These are phyloP conservation scores for Epichloe elymi DNA, from an alignment of 2,329 filamentous ascomycete species.

Conservation along the genomic window DNA sequence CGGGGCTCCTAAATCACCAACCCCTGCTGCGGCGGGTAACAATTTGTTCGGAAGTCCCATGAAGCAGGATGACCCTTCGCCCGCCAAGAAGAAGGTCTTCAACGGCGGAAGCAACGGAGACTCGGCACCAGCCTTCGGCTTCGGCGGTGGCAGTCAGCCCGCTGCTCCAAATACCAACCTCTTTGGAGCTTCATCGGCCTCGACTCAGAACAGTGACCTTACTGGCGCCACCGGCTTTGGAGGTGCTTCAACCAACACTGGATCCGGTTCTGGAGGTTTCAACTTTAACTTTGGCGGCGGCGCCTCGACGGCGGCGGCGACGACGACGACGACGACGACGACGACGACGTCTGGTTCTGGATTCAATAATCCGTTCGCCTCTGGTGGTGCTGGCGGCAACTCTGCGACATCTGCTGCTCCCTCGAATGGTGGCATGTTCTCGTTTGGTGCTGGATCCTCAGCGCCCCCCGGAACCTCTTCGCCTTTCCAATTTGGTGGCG, in stretches of 20 bases:
- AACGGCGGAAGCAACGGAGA: constrained; percentile 13
- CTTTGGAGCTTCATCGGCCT: constrained; percentile 19
- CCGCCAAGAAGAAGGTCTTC: constrained; percentile 23
- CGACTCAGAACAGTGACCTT: constrained; percentile 9
- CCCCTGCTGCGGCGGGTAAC: constrained; percentile 12
- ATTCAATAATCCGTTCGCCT: constrained; percentile 29
- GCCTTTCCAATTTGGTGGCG: constrained; percentile 26
- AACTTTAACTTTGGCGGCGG: constrained; percentile 18
- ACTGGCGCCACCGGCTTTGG: constrained; percentile 26
- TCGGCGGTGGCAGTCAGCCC: constrained; percentile 12
- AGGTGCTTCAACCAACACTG: constrained; percentile 15
- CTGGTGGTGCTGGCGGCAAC: constrained; percentile 14
- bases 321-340: not conserved
- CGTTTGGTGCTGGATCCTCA: constrained; percentile 21
- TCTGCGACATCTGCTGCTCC: constrained; percentile 12
- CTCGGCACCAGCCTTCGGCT: constrained; percentile 22
- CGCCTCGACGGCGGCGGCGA: constrained; percentile 1
- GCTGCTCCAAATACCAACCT: constrained; percentile 23
- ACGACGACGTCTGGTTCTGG: constrained; percentile 12
- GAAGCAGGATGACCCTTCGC: constrained; percentile 28
- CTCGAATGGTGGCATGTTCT: constrained; percentile 21
- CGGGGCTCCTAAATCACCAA: constrained; percentile 22
- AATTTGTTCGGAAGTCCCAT: constrained; percentile 30
- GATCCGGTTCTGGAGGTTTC: constrained; percentile 15
- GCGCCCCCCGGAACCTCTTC: constrained; percentile 15